These are phyloP conservation scores for Tolypocladium cylindrosporum DNA, from an alignment of 2,329 filamentous ascomycete genomes.

Conservation along the genomic window DNA sequence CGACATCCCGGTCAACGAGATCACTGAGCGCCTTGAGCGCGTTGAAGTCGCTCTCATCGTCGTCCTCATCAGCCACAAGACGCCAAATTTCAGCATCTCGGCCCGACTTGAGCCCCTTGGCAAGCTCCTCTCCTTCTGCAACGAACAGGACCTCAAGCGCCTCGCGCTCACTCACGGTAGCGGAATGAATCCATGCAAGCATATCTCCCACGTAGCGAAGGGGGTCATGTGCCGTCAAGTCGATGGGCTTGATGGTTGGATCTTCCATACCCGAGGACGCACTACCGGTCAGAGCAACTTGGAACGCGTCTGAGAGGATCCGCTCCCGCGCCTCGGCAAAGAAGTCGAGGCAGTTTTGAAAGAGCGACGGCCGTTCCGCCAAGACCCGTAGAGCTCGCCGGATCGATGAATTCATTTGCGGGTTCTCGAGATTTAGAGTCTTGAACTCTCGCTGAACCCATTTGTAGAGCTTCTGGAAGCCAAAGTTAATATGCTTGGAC, in stretches of 20 bases:
- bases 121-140: conserved; percentile 80
- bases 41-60: conserved; percentile 56
- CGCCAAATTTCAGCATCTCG: conserved; percentile 79
- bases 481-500: conserved; percentile 75
- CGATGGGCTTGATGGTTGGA: conserved; percentile 72
- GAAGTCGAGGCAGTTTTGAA: conserved; percentile 86
- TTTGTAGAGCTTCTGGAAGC: conserved; percentile 90
- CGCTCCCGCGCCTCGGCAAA: conserved; percentile 86
- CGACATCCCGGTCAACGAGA: conserved; percentile 77
- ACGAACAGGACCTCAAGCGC: conserved; percentile 87
- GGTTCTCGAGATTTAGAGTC: conserved; percentile 83
- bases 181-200: conserved; percentile 93
- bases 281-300: conserved; percentile 72
- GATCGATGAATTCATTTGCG: conserved; percentile 79
- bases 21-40: conserved; percentile 72
- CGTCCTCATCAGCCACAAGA: conserved; percentile 47
- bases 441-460: conserved; percentile 96
- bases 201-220: conserved; percentile 92
- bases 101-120: conserved; percentile 69
- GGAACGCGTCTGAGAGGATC: conserved; percentile 80
- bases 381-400: conserved; percentile 75
- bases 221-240: conserved; percentile 85
- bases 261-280: conserved; percentile 48
- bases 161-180: conserved; percentile 87
- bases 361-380: conserved; percentile 79